Base-by-base conservation (phyloP, 495 filamentous ascomycete species). In the Aspergillus cavernicola region DNA sequence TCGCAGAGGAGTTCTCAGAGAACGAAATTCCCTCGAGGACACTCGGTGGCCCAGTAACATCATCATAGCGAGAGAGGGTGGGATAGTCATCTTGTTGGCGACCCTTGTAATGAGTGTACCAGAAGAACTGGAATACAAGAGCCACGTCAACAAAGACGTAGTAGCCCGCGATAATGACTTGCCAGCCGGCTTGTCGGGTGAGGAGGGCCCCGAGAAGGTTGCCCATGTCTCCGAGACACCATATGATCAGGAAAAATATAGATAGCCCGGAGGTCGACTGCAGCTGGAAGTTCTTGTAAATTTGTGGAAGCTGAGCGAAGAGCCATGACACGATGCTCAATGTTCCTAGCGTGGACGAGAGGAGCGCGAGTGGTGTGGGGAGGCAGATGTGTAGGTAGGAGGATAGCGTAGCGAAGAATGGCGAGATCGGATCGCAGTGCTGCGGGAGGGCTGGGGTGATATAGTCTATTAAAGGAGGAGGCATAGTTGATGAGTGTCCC, bases 241-340 rank as follows among this genome's bases (percentile, higher is more conserved):
- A 89, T 62, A 86, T 84, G 1, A 80, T 68, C 33, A 89, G 66
- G 60, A 89, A 89, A 52, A 81, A 86, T 48, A 85, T 74, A 3
- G 83, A 86, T 35, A 89, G 63, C 4, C 86, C 86, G 6, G 84
- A 82, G 0, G 85, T 87, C 3, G 85, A 87, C 53, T 82, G 71
- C 8, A 86, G 60, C 40, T 74, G 74, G 57, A 80, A 82, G 63
- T 89, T 89, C 72, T 86, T 87, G 67, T 79, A 83, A 37, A 89
- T 85, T 58, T 89, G 86, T 3, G 86, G 86, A 16, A 89, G 68
- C 64, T 89, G 86, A 23, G 86, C 86, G 60, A 87, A 89, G n/a
- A 89, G 72, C 86, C 86, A 89, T 43, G 86, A 82, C 33, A 82
- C 58, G 32, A 89, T 88, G 60, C 82, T 85, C 53, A 83, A 65